phyloP scores from a whole-genome alignment of 2,329 filamentous ascomycete genomes.

The Geosmithia putterillii region DNA sequence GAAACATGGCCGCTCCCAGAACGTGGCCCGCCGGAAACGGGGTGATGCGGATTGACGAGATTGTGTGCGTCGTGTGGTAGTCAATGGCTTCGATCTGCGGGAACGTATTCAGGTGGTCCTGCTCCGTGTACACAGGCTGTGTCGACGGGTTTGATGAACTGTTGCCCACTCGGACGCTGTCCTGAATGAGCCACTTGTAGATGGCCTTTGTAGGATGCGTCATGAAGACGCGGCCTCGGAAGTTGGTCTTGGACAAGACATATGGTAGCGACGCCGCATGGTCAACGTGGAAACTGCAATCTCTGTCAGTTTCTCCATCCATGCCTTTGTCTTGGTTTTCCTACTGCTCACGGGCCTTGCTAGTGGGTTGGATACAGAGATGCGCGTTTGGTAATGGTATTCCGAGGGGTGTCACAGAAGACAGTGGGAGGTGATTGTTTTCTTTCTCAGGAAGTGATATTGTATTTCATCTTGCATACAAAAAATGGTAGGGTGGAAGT shows the following conservation, averaged over 20 bases:
- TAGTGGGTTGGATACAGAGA: neutral
- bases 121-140: constrained; percentile 83
- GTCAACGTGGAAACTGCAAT: constrained; percentile 85
- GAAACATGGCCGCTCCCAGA: constrained; percentile 95
- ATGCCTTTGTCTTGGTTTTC: neutral
- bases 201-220: constrained; percentile 98
- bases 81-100: constrained; percentile 94
- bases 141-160: constrained; percentile 50
- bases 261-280: constrained; percentile 98
- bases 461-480: constrained; percentile 26
- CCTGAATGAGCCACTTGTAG: constrained; percentile 98
- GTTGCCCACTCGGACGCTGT: constrained; percentile 82
- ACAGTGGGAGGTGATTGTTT: neutral
- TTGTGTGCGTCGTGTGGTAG: constrained; percentile 95
- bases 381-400: neutral
- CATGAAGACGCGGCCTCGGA: constrained; percentile 95
- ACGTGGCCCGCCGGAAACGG: constrained; percentile 96
- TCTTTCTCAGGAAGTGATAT: constrained; percentile 10
- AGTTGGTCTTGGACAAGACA: constrained; percentile 95
- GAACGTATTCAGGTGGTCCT: constrained; percentile 88
- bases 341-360: neutral
- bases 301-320: neutral
- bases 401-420: constrained; percentile 3
- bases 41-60: constrained; percentile 91
- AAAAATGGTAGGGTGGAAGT: constrained; percentile 5